Base-by-base conservation (phyloP, 768 basidiomycete species). In the Rhodotorula kratochvilovae region DNA sequence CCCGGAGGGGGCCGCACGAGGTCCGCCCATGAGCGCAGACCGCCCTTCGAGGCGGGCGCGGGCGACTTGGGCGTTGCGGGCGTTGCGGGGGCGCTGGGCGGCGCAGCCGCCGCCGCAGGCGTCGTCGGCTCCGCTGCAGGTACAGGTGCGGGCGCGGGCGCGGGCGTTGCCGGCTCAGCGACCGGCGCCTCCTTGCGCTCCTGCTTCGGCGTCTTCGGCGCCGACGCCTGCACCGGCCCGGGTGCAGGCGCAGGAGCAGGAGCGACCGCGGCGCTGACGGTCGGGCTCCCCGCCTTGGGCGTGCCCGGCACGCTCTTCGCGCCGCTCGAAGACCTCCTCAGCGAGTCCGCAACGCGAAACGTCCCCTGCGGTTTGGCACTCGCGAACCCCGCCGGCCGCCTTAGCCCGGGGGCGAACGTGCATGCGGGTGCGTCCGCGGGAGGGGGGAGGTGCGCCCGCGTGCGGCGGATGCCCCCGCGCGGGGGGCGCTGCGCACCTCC, bases 391-490 rank as follows among this genome's bases (percentile, higher is more conserved):
- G 25, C 6, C 3, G 51, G 51, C 5, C n/a, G 51, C 10, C 29
- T 12, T 1, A 53, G 13, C 11, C 29, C n/a, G 11, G 51, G 51
- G n/a, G 51, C 51, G 51, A 53, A 53, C n/a, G 51, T 53, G 51
- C 11, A 12, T n/a, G 51, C 51, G 27, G 27, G 13, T 8, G 25
- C 27, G 15, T 36, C 35, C 19, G 21, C 33, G 8, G 92, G 93
- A n/a, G 92, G 92, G 77, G 96, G 95, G 79, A 89, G 92, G 78
- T 96, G 83, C 0, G 82, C 84, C 74, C 96, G 96, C 29, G 96
- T 81, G 2, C 92, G 94, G 78, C 89, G 92, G 50, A 96, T 84
- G 35, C 51, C 58, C 77, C 88, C 89, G 4, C 91, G 91, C 11
- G 96, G 82, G 11, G 94, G 91, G 64, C 33, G 33, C 17, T 10